phyloP scores from a whole-genome alignment of 140 eudicot species.

The Oenanthe javanica region DNA sequence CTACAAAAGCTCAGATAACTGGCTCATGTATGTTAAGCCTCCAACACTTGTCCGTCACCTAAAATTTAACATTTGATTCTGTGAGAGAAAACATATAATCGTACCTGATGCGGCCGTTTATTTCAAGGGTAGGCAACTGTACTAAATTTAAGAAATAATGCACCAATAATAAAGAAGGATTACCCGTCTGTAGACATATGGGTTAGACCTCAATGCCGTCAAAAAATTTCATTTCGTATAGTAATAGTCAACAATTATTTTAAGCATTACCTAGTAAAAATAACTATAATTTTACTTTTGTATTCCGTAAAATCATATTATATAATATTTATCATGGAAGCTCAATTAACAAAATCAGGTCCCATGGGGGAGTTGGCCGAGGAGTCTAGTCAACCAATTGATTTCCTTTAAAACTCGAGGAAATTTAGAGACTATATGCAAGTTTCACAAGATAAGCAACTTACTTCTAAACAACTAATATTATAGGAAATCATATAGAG shows the following conservation, averaged over 20 bases:
- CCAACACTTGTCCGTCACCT: slow-evolving; percentile 90
- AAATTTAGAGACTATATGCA: background rate
- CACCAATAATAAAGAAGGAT: slow-evolving; percentile 1
- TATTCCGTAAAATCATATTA: background rate
- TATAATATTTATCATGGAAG: background rate
- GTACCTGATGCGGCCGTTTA: background rate
- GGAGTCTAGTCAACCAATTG: background rate
- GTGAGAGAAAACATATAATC: background rate
- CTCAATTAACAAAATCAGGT: background rate
- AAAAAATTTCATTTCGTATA: slow-evolving; percentile 56
- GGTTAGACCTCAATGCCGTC: slow-evolving; percentile 87
- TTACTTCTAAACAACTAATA: too few relatives aligned
- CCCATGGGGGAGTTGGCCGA: background rate
- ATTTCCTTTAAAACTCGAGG: background rate
- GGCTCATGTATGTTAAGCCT: slow-evolving; percentile 92
- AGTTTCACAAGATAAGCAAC: background rate
- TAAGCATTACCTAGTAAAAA: background rate
- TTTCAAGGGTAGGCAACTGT: background rate
- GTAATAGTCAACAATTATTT: slow-evolving; percentile 66
- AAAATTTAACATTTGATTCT: slow-evolving; percentile 14
- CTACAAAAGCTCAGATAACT: slow-evolving; percentile 85
- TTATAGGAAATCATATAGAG: too few relatives aligned
- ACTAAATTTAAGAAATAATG: slow-evolving; percentile 1
- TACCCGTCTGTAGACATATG: slow-evolving; percentile 87
- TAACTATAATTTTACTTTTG: too few relatives aligned